Evolutionary conservation across 2,329 filamentous ascomycete genomes (phyloP), one percentile per base, ranked within the genome.

Genomic region (Simplicillium sp.): DNA sequence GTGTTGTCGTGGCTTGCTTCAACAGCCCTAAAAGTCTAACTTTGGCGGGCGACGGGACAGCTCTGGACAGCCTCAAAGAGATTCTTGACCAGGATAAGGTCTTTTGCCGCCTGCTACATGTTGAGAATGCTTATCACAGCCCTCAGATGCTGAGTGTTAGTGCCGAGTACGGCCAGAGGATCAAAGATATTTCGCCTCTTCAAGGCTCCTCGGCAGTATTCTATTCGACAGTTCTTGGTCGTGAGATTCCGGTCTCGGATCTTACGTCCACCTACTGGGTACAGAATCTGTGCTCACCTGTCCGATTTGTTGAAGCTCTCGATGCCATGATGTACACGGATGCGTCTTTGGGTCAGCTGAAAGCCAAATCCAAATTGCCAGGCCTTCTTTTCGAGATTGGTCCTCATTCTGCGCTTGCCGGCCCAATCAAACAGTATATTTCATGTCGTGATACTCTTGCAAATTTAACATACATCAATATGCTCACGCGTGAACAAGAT

Each of bases 1-100:
- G 29, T 6, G 16, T 40, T 13, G 36, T 14, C 15, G 36, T 40
- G 7, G 39, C 16, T 34, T 32, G 32, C n/a, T 18, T 40, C 16
- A 61, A 60, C 40, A 55, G 52, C 4, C 51, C 55, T 0, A 40
- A 31, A 7, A 58, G 51, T 16, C 36, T 54, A 4, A 59, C 56
- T 1, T 12, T 59, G 1, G 50, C 48, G 2, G 59, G 59, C 0
- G 53, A 59, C 5, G 38, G 17, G 3, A 43, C 46, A 0, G 48
- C 49, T 3, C 41, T 59, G 3, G 32, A 43, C 16, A 4, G 5
- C 44, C 20, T 39, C 36, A 32, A 32, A 11, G 25, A n/a, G 3
- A 31, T 7, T 3, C 7, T 56, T 7, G 34, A 38, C 0, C n/a
- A 34, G 3, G 37, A 50, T 4, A 44, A 45, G 0, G 39, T 52